These are phyloP conservation scores for Silene vulgaris DNA, from an alignment of 179 eudicot genomes.

Conservation along the genomic window DNA sequence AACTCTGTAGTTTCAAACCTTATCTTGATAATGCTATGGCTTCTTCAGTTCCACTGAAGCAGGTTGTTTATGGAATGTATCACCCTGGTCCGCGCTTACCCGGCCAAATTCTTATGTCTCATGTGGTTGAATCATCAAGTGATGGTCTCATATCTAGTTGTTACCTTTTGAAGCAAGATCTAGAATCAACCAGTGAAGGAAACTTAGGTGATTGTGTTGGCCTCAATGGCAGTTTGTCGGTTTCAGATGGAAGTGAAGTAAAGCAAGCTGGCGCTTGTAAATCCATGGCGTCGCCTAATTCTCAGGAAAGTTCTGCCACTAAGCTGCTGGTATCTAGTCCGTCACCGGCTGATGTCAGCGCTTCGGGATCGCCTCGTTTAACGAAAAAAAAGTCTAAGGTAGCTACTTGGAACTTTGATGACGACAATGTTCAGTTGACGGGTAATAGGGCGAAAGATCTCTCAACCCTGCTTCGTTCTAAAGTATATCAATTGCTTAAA, in stretches of 20 bases:
- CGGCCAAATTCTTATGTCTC: conserved; percentile 44
- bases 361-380: conserved; percentile 30
- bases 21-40: conserved; percentile 33
- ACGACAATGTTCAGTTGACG: conserved; percentile 35
- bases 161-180: conserved; percentile 49
- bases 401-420: conserved; percentile 36
- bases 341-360: conserved; percentile 23
- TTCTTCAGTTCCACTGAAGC: conserved; percentile 40
- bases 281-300: conserved; percentile 58
- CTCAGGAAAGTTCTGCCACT: conserved; percentile 71
- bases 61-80: conserved; percentile 37
- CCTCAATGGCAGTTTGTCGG: conserved; percentile 33
- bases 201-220: conserved; percentile 27
- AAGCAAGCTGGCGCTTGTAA: conserved; percentile 45
- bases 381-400: conserved; percentile 35
- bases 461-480: conserved; percentile 60
- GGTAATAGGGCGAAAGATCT: conserved; percentile 50
- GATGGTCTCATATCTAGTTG: conserved; percentile 56
- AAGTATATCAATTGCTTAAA: conserved; percentile 50
- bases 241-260: conserved; percentile 41
- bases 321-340: conserved; percentile 48
- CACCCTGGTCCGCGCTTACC: conserved; percentile 28
- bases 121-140: conserved; percentile 71
- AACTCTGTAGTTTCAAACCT: conserved; percentile 45
- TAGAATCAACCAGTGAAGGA: conserved; percentile 28